phyloP scores from a whole-genome alignment of 2,329 filamentous ascomycete genomes.

The Fusarium nurragi region DNA sequence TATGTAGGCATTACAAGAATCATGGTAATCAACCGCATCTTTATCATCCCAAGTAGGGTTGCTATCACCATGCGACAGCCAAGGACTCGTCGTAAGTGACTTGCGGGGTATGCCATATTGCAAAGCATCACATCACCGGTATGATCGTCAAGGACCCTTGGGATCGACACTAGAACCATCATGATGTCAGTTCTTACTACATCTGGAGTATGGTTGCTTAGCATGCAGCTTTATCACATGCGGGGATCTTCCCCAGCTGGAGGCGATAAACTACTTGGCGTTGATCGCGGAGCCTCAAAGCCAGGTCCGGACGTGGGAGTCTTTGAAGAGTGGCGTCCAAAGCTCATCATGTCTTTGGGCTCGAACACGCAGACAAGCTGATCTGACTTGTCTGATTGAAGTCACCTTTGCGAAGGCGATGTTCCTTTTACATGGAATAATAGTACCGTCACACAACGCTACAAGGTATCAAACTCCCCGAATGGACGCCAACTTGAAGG shows the following conservation, averaged over 20 bases:
- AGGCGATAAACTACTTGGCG: constrained; percentile 14
- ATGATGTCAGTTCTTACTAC: constrained; percentile 34
- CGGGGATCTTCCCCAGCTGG: constrained; percentile 11
- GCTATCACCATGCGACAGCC: not conserved
- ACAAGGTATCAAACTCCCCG: constrained; percentile 27
- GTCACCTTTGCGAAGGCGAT: not conserved
- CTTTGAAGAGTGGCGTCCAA: not conserved
- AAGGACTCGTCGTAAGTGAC: not conserved
- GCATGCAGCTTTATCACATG: constrained; percentile 29
- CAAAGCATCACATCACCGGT: not conserved
- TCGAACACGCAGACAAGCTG: not conserved
- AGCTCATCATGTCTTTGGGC: not conserved
- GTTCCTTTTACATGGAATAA: not conserved
- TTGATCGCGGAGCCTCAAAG: constrained; percentile 27
- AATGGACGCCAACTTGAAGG: constrained; percentile 18
- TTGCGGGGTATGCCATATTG: not conserved
- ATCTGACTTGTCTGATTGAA: not conserved
- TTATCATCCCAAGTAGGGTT: no score
- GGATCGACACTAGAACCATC: constrained; percentile 28
- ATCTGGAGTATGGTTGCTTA: constrained; percentile 22
- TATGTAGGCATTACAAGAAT: no score
- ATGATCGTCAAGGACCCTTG: constrained; percentile 15
- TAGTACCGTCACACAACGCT: not conserved
- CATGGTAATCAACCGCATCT: no score
- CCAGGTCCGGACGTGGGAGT: not conserved